Evolutionary conservation across 2,329 filamentous ascomycete genomes (phyloP).

Genomic region (Paecilomyces niveus): DNA sequence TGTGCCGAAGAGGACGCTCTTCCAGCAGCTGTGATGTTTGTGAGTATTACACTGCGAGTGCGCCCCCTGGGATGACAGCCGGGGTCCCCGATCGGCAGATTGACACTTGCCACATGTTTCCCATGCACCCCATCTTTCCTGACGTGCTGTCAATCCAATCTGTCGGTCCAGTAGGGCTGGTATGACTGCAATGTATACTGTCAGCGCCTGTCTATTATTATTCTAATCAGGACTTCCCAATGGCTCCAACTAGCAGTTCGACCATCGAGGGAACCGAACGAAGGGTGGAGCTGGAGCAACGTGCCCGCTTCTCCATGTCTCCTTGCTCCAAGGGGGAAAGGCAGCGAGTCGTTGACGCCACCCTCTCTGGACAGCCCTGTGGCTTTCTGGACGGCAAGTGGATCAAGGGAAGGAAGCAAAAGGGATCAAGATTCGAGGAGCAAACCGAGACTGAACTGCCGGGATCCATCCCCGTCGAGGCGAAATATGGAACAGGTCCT

Average conservation of each 20-base stretch:
- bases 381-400: not conserved
- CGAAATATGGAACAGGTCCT: not conserved
- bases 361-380: not conserved
- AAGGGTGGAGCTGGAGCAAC: not conserved
- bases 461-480: not conserved
- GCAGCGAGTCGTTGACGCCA: not conserved
- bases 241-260: not conserved
- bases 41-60: not conserved
- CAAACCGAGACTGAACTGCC: not conserved
- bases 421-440: not conserved
- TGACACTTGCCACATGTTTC: not conserved
- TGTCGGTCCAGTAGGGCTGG: not conserved
- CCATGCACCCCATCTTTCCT: not conserved
- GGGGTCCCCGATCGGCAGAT: not conserved
- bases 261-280: not conserved
- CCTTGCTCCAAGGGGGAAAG: not conserved
- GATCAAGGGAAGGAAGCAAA: not conserved
- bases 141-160: not conserved
- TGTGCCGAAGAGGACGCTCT: not conserved
- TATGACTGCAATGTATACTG: not conserved
- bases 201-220: not conserved
- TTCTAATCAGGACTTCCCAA: not conserved
- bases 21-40: not conserved
- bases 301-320: not conserved
- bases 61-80: not conserved